These are phyloP conservation scores for Nannochloropsis granulata DNA, from an alignment of 108 stramenopile genomes.

Conservation along the genomic window DNA sequence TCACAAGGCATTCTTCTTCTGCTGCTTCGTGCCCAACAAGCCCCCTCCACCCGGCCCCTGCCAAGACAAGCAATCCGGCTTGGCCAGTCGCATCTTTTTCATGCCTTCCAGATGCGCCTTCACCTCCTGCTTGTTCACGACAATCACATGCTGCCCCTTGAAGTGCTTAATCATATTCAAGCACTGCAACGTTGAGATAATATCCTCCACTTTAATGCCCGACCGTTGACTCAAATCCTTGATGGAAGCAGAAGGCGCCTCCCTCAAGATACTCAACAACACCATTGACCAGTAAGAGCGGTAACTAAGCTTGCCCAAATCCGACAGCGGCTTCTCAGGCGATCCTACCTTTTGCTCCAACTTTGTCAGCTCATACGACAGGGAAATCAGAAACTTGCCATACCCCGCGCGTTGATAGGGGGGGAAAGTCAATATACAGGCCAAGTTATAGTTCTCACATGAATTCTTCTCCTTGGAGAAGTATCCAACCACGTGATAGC, in stretches of 20 bases:
- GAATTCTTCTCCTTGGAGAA: conserved; percentile 74
- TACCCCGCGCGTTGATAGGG: conserved; percentile 88
- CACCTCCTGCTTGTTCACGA: conserved; percentile 7
- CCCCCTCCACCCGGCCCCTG: not conserved
- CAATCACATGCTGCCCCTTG: conserved; percentile 93
- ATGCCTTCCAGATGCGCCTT: conserved; percentile 16
- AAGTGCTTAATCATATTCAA: conserved; percentile 87
- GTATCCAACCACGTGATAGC: conserved; percentile 85
- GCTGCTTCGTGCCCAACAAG: not conserved
- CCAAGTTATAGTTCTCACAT: conserved; percentile 90
- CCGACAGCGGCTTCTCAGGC: conserved; percentile 96
- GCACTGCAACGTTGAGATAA: conserved; percentile 82
- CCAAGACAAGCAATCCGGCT: conserved; percentile 36
- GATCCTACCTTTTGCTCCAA: conserved; percentile 51
- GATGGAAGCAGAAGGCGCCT: not conserved
- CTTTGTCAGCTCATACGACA: conserved; percentile 67
- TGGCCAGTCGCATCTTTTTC: conserved; percentile 26
- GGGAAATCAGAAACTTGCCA: conserved; percentile 91
- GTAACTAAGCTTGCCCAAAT: conserved; percentile 92
- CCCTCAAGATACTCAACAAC: conserved; percentile 39
- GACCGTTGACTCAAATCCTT: conserved; percentile 44
- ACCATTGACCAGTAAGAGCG: conserved; percentile 82
- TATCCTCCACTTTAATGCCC: conserved; percentile 89
- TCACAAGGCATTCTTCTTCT: not conserved
- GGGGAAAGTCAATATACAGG: conserved; percentile 96